Base-by-base conservation (phyloP, 345 rosid species). In the Brassica nigra region DNA sequence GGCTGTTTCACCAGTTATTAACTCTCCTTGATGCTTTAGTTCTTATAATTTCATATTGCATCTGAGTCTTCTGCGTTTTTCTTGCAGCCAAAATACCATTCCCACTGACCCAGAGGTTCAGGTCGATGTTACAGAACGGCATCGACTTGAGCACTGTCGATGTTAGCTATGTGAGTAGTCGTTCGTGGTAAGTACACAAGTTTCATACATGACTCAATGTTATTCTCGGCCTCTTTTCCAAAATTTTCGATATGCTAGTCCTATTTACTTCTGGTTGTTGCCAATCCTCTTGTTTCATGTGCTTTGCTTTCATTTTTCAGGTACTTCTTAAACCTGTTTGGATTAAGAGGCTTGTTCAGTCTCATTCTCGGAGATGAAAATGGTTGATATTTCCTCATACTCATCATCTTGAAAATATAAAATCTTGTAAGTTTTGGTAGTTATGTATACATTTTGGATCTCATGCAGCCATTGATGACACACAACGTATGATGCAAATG, bases 401-500 rank as follows among this genome's bases (percentile, higher is more conserved):
- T 49, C 36, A 62, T 49, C 36, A 62, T 36, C 34, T 62, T 12
- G 3, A 34, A 3, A 29, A 9, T 30, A 37, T 15, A 14, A 57
- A 28, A 23, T 2, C 61, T 16, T 16, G 16, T 15, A 30, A 28
- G 66, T 28, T 49, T 9, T 66, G 47, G 55, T 52, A 34, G 33
- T 33, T 2, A 71, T 52, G 37, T 27, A 62, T 23, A 36, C 64
- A 33, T 18, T 44, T 9, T 81, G 59, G 64, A 63, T 68, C 44
- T 15, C 58, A 47, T 81, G 88, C 93, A 93, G 99, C 98, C 62
- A 88, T 80, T 64, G 98, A 96, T 75, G 99, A 93, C 83, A 92
- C 98, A 0, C 99, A 93, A 73, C 91, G 97, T 4, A 96, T 96
- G 99, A 96, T 96, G 99, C 99, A 96, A 88, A 96, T 93, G 99